Evolutionary conservation across 169 alveolate genomes (phyloP).

Genomic region (Perkinsus olseni): DNA sequence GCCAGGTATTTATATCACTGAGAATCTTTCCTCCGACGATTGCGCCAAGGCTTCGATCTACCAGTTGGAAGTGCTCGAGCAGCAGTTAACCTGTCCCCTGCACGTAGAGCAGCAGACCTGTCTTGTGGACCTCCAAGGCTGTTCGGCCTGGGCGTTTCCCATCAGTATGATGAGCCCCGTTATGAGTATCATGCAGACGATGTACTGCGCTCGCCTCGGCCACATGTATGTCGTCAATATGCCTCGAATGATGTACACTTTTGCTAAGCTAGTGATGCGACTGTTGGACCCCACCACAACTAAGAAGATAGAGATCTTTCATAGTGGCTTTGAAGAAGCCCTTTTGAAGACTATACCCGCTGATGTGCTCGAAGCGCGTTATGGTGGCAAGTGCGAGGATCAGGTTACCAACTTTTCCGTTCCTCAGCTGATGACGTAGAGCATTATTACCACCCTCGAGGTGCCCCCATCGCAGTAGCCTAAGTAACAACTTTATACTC

Average conservation of each 20-base stretch:
- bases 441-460: not conserved
- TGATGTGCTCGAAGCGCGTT: not conserved
- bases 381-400: not conserved
- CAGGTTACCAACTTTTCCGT: not conserved
- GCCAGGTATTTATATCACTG: not conserved
- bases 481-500: too few species aligned
- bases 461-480: too few species aligned
- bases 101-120: constrained; percentile 27
- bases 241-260: not conserved
- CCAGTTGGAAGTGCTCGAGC: constrained; percentile 27
- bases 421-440: not conserved
- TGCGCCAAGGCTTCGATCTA: constrained; percentile 15
- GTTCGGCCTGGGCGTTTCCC: constrained; percentile 30
- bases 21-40: not conserved
- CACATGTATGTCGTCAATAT: not conserved
- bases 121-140: constrained; percentile 23
- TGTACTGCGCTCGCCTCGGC: not conserved
- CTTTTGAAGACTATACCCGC: not conserved
- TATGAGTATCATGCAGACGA: not conserved
- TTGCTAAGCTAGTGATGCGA: not conserved
- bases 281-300: not conserved
- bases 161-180: constrained; percentile 27
- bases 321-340: not conserved
- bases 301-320: not conserved
- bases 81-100: constrained; percentile 29